Evolutionary conservation across 148 eudicot genomes (phyloP).

Genomic region (Vaccinium vitisidaea): DNA sequence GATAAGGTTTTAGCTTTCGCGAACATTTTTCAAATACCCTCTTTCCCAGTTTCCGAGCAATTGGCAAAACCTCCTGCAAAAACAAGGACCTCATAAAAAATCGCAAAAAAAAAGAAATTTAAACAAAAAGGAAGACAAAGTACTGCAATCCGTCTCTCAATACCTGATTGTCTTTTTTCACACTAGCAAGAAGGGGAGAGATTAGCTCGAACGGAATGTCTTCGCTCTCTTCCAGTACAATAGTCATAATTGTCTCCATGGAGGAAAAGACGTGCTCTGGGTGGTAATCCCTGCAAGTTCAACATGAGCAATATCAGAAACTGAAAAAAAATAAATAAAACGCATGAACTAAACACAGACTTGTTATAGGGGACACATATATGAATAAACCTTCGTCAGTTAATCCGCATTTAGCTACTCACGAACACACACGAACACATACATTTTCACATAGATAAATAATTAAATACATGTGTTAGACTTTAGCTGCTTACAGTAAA

Average conservation of each 20-base stretch:
- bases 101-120: neutral
- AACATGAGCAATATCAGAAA: slow-evolving; percentile 2
- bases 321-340: slow-evolving; percentile 2
- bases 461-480: no score
- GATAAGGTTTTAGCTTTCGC: slow-evolving; percentile 59
- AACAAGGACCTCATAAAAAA: neutral
- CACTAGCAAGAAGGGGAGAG: slow-evolving; percentile 47
- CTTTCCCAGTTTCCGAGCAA: slow-evolving; percentile 69
- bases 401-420: neutral
- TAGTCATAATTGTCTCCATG: slow-evolving; percentile 92
- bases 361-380: neutral
- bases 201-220: slow-evolving; percentile 58
- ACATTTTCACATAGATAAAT: no score
- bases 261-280: slow-evolving; percentile 55
- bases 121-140: neutral
- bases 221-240: slow-evolving; percentile 92
- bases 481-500: neutral
- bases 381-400: neutral
- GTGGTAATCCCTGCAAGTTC: slow-evolving; percentile 62
- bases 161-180: slow-evolving; percentile 61
- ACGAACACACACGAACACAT: no score
- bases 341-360: neutral
- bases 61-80: slow-evolving; percentile 49
- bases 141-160: neutral
- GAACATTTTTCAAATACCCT: slow-evolving; percentile 55